Evolutionary conservation across 306 rosid species (phyloP).

Genomic region (Cicer judaicum): DNA sequence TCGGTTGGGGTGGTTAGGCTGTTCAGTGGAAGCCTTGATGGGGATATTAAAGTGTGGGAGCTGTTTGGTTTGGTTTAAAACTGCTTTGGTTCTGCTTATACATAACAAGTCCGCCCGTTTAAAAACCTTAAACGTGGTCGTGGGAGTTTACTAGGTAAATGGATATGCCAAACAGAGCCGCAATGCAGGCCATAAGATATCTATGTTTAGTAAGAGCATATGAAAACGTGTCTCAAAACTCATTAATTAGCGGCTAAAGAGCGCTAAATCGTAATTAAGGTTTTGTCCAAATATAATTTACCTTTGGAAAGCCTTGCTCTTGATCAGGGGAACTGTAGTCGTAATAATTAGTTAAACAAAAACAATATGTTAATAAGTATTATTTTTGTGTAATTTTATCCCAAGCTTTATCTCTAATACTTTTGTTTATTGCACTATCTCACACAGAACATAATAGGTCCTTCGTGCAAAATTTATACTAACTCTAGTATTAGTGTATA

Average conservation of each 20-base stretch:
- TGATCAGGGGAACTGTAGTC: not conserved
- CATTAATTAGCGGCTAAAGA: conserved; percentile 14
- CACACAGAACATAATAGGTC: not conserved
- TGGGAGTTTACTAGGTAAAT: not conserved
- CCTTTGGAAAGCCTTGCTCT: no score
- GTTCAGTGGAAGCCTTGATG: conserved; percentile 66
- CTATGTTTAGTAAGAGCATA: not conserved
- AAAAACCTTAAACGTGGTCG: not conserved
- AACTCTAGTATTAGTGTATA: not conserved
- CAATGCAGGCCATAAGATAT: not conserved
- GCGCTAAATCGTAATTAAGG: no score
- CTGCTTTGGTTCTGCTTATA: not conserved
- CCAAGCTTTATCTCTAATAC: not conserved
- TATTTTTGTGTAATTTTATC: not conserved
- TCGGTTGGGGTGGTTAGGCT: conserved; percentile 46
- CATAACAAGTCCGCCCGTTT: not conserved
- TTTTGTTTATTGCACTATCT: not conserved
- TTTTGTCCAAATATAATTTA: no score
- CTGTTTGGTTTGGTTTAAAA: conserved; percentile 33
- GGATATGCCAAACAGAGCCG: not conserved
- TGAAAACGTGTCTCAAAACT: not conserved
- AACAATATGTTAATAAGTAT: not conserved
- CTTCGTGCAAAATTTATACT: not conserved
- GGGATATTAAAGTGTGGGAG: conserved; percentile 63
- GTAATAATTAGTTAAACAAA: not conserved